Evolutionary conservation across 2,329 filamentous ascomycete genomes (phyloP), one percentile per base, ranked within the genome.

Genomic region (Fusarium sp.): DNA sequence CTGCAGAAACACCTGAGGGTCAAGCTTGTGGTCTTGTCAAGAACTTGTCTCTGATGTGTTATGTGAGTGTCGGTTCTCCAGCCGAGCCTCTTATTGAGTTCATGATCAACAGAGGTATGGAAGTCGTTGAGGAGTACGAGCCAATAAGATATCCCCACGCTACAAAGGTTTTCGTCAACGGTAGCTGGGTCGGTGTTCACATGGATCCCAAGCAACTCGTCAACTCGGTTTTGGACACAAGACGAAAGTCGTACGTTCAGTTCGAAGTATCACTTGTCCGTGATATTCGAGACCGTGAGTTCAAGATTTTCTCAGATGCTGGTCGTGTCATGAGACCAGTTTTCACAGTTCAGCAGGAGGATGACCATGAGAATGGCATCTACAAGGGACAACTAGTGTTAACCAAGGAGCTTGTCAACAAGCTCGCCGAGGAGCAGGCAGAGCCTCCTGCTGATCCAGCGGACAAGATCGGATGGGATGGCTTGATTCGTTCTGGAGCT

Each of bases 1-100:
- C 95, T 0, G 97, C 96, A 11, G 96, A 99, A 85, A 99, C 96
- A 0, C 96, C 96, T 10, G 96, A 99, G 90, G 96, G 96, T 83
- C 96, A 99, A 84, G 95, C 96, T 18, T 99, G 96, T 83, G 96
- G 96, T 86, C 85, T 99, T 60, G 95, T 99, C 76, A 99, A 99
- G 86, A 99, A 99, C 78, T 83, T 99, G 84, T 96, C 96, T 8
- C 86, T 99, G 59, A 99, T 99, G 96, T 99, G 96, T 79, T 98
- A 97, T 77, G 95, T 99, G 78, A 98, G 94, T 77, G 95, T 98
- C 53, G 95, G 95, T 76, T 97, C 94, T 33, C 94, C 95, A 18
- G 93, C 93, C 20, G 92, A 99, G 94, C 62, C 97, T 98, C 78
- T 65, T 92, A 95, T 97, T 37, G 90, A 92, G 68, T 90, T 91